Percentiles rank a stretch among this genome's conserved stretches.
phyloP scores from a whole-genome alignment of 257 asterid species.

The Linaria vulgaris region DNA sequence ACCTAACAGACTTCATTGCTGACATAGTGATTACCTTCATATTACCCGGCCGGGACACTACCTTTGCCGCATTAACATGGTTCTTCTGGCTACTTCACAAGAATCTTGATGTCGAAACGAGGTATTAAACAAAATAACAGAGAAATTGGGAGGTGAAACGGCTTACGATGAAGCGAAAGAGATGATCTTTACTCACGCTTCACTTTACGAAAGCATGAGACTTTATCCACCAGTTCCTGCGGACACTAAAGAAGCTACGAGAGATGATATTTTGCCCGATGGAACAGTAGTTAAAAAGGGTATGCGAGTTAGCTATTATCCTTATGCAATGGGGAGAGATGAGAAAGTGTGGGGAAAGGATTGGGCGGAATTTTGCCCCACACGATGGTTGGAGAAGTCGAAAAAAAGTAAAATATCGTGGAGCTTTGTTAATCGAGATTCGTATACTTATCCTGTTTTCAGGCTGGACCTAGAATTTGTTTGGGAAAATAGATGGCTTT shows the following conservation, averaged over 20 bases:
- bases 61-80: not conserved
- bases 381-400: not conserved
- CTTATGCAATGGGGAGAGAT: slow-evolving; percentile 9
- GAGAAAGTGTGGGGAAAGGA: slow-evolving; percentile 5
- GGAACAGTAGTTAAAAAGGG: slow-evolving; percentile 1
- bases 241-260: not conserved
- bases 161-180: not conserved
- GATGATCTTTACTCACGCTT: not conserved
- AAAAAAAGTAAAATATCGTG: not conserved
- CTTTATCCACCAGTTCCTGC: slow-evolving; percentile 3
- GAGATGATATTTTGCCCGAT: not conserved
- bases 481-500: not conserved
- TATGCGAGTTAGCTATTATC: not conserved
- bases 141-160: not conserved
- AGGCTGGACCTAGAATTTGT: not conserved
- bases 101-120: not conserved
- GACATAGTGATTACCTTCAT: not conserved
- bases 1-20: too few species aligned
- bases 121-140: not conserved
- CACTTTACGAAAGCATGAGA: not conserved
- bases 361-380: not conserved
- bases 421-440: not conserved
- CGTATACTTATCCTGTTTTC: slow-evolving; percentile 6
- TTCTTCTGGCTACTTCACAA: not conserved
- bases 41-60: not conserved